Conservation (phyloP, 169 alveolate genomes). For the Sarcocystis neurona region DNA sequence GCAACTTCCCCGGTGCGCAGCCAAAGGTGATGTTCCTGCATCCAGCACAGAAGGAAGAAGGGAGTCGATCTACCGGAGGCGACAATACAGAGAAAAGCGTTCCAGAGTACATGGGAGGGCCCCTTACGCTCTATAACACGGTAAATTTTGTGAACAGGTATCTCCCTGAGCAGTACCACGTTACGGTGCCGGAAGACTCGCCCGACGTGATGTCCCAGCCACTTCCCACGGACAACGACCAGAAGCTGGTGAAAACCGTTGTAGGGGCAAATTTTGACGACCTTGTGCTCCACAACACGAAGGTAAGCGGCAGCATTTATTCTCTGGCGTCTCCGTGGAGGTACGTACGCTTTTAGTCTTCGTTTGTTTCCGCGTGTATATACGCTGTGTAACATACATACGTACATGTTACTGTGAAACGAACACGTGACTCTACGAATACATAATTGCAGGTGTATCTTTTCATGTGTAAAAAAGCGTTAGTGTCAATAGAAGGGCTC, state of each 20-base stretch:
- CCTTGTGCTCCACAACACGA: conserved; percentile 31
- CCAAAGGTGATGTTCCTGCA: conserved; percentile 50
- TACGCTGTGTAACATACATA: too few relatives aligned
- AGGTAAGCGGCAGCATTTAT: too few relatives aligned
- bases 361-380: too few relatives aligned
- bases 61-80: too few relatives aligned
- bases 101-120: conserved; percentile 32
- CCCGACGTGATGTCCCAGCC: conserved; percentile 50
- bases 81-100: neutral
- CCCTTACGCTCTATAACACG: conserved; percentile 31
- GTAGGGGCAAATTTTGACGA: conserved; percentile 52
- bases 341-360: too few relatives aligned
- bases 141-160: conserved; percentile 33
- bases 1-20: neutral
- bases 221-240: conserved; percentile 41
- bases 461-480: too few relatives aligned
- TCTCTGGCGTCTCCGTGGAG: too few relatives aligned
- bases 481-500: too few relatives aligned
- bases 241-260: conserved; percentile 48
- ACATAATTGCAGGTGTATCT: too few relatives aligned
- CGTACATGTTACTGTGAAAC: too few relatives aligned
- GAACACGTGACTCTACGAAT: too few relatives aligned
- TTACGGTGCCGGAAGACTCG: conserved; percentile 40
- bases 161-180: conserved; percentile 37
- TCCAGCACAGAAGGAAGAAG: neutral